phyloP scores from a whole-genome alignment of 2,329 filamentous ascomycete genomes.

The Shiraia bambusicola region DNA sequence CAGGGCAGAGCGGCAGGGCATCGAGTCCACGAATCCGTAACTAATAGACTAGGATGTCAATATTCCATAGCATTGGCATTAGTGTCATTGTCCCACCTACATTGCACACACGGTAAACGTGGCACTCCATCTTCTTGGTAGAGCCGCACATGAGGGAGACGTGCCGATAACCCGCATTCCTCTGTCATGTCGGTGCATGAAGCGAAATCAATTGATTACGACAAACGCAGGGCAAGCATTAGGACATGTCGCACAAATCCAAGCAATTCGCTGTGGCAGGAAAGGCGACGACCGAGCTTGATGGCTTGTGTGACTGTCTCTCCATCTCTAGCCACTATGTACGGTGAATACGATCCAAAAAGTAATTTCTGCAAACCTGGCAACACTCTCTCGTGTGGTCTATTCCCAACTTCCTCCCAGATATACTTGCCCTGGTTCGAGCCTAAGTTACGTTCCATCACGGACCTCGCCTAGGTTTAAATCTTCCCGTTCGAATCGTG shows the following conservation, averaged over 20 bases:
- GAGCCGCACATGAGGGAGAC: slow-evolving; percentile 10
- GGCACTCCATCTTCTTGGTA: slow-evolving; percentile 15
- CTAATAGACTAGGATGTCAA: slow-evolving; percentile 8
- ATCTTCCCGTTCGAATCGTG: slow-evolving; percentile 14
- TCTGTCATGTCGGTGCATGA: slow-evolving; percentile 10
- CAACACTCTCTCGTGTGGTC: slow-evolving; percentile 1
- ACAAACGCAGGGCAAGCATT: slow-evolving; percentile 6
- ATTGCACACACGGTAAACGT: slow-evolving; percentile 20
- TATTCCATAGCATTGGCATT: slow-evolving; percentile 23
- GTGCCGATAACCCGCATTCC: background rate
- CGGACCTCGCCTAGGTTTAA: slow-evolving; percentile 16
- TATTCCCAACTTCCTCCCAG: slow-evolving; percentile 1
- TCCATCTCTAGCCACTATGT: slow-evolving; percentile 14
- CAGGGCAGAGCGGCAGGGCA: slow-evolving; percentile 6
- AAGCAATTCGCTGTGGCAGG: slow-evolving; percentile 20
- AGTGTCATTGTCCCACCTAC: slow-evolving; percentile 16
- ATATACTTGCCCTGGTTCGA: slow-evolving; percentile 5
- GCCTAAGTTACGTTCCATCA: slow-evolving; percentile 7
- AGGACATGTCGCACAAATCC: slow-evolving; percentile 20
- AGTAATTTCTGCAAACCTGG: slow-evolving; percentile 7
- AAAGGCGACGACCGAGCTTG: slow-evolving; percentile 15
- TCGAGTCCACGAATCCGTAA: slow-evolving; percentile 4
- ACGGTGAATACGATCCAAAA: slow-evolving; percentile 7
- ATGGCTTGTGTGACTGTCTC: slow-evolving; percentile 23
- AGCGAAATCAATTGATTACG: slow-evolving; percentile 16